Evolutionary conservation across 371 early-diverging fungal species (phyloP).

Genomic region (Rhizopus sp.): DNA sequence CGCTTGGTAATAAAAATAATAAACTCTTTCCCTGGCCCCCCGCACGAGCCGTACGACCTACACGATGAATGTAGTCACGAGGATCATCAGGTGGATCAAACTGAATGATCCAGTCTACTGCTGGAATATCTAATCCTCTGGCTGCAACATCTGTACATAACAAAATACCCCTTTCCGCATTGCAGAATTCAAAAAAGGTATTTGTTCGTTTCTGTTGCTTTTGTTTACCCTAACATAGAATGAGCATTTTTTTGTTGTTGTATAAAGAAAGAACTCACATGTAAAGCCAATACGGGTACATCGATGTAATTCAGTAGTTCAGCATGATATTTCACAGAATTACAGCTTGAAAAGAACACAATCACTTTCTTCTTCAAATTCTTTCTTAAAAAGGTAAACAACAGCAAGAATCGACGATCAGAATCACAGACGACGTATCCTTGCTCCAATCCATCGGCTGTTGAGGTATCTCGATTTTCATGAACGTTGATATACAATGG

Average conservation of each 20-base stretch:
- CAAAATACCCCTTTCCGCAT: conserved; percentile 87
- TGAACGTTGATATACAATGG: conserved; percentile 97
- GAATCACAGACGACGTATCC: conserved; percentile 93
- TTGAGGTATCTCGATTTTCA: conserved; percentile 86
- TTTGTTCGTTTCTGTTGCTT: conserved; percentile 96
- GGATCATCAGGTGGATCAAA: conserved; percentile 99
- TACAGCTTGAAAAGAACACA: conserved; percentile 96
- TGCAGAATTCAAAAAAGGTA: conserved; percentile 96
- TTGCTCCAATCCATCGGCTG: conserved; percentile 94
- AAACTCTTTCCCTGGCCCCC: conserved; percentile 91
- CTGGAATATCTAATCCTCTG: conserved; percentile 97
- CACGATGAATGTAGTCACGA: conserved; percentile 98
- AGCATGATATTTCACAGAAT: conserved; percentile 93
- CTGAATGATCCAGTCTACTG: conserved; percentile 98
- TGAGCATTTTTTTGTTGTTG: neutral
- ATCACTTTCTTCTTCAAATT: conserved; percentile 96
- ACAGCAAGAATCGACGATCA: conserved; percentile 88
- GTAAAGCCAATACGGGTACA: conserved; percentile 93
- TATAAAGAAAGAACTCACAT: conserved; percentile 27
- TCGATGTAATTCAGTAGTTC: conserved; percentile 97
- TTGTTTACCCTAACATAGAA: conserved; percentile 70
- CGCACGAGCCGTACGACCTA: conserved; percentile 97
- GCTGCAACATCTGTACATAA: conserved; percentile 99
- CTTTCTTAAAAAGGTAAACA: conserved; percentile 93
- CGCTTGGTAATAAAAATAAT: conserved; percentile 93